These are phyloP conservation scores for Cyclotella choctawhatcheeana DNA, from an alignment of 108 stramenopile species.

Conservation along the genomic window DNA sequence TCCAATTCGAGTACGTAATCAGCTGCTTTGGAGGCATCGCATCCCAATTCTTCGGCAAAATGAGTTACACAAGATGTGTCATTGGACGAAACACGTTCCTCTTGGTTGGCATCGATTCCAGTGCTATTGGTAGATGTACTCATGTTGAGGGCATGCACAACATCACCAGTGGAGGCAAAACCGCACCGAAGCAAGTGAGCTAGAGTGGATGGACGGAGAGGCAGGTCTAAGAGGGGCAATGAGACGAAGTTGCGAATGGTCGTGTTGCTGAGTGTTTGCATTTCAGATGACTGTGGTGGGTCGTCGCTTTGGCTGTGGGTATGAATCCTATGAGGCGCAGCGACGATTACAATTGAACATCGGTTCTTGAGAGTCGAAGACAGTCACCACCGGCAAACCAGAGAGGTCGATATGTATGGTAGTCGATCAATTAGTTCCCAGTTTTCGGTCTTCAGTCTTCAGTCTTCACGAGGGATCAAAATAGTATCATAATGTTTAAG, in stretches of 20 bases:
- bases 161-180: constrained; percentile 65
- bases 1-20: constrained; percentile 44
- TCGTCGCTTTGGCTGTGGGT: no score
- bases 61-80: not conserved
- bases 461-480: no score
- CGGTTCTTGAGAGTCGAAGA: no score
- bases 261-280: not conserved
- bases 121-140: not conserved
- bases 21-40: constrained; percentile 33
- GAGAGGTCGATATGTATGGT: no score
- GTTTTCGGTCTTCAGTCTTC: no score
- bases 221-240: constrained; percentile 58
- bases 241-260: constrained; percentile 21
- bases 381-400: no score
- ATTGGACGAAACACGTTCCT: not conserved
- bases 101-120: not conserved
- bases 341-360: no score
- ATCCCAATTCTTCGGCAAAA: constrained; percentile 38
- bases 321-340: no score
- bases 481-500: no score
- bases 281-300: not conserved
- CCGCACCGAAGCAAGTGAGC: constrained; percentile 64
- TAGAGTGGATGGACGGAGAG: constrained; percentile 78
- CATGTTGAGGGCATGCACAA: constrained; percentile 32
- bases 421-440: no score